A percentile compares a stretch with the other conserved stretches of the same genome.
These are phyloP conservation scores for Globisporangium spinosum DNA, from an alignment of 352 stramenopile genomes.

Conservation along the genomic window DNA sequence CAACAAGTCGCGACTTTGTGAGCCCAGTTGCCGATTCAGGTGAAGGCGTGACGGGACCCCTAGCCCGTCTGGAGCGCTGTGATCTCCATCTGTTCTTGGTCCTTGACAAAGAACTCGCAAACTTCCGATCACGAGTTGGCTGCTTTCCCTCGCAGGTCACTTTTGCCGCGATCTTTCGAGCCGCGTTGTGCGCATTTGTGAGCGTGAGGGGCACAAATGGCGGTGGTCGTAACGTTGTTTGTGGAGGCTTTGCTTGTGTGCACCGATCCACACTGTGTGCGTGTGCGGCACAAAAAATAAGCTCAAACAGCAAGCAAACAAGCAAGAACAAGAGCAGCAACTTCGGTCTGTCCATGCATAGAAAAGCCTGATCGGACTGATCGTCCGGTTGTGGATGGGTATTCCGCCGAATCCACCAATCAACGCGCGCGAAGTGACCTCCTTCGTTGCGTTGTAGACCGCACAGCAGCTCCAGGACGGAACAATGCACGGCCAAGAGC, in stretches of 20 bases:
- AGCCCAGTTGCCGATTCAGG: background rate
- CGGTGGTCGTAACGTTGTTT: background rate
- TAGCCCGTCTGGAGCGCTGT: background rate
- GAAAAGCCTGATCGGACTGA: background rate
- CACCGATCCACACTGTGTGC: background rate
- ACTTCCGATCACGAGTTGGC: background rate
- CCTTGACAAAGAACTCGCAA: background rate
- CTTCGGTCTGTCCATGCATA: background rate
- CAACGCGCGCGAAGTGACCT: background rate
- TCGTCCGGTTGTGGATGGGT: background rate
- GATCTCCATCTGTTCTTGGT: background rate
- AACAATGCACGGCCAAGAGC: background rate
- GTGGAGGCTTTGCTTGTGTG: background rate
- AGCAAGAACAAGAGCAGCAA: background rate
- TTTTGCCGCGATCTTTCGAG: background rate
- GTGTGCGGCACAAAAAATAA: background rate
- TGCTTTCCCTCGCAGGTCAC: background rate
- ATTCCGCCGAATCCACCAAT: background rate
- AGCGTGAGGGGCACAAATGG: background rate
- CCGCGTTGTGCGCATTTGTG: background rate
- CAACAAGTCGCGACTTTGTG: background rate
- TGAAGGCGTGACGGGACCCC: background rate
- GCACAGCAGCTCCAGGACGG: background rate
- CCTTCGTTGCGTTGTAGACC: background rate
- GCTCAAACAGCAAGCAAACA: too few relatives aligned